Conservation (phyloP, 2,329 filamentous ascomycete species). For the Curvularia sp. region DNA sequence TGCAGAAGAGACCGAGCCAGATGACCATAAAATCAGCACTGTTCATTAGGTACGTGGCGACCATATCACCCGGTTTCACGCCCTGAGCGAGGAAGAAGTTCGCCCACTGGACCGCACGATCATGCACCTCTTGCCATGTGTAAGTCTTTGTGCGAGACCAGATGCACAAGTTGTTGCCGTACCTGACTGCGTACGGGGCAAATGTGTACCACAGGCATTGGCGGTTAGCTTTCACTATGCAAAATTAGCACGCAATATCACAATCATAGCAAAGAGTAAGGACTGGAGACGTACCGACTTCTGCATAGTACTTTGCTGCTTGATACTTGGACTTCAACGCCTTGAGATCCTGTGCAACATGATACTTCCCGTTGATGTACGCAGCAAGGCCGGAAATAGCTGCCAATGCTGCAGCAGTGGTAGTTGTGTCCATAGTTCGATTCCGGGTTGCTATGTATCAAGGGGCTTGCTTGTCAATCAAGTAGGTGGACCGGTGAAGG, state of each 20-base stretch:
- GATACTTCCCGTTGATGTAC: conserved; percentile 73
- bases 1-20: conserved; percentile 69
- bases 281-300: conserved; percentile 33
- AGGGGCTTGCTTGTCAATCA: not conserved
- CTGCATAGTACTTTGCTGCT: conserved; percentile 33
- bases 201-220: conserved; percentile 43
- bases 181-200: conserved; percentile 35
- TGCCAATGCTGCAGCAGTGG: conserved; percentile 38
- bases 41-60: conserved; percentile 71
- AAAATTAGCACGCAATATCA: not conserved
- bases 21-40: conserved; percentile 69
- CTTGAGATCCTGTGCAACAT: conserved; percentile 66
- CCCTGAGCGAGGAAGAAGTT: conserved; percentile 54
- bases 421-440: conserved; percentile 26
- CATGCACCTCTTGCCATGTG: conserved; percentile 42
- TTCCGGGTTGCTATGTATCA: not conserved
- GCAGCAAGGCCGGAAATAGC: conserved; percentile 53
- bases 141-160: conserved; percentile 67
- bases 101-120: conserved; percentile 40
- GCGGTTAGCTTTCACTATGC: conserved; percentile 50
- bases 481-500: not conserved
- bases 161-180: conserved; percentile 61
- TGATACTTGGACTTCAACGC: conserved; percentile 54
- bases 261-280: not conserved
- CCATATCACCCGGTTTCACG: conserved; percentile 67